Conservation (phyloP, 495 filamentous ascomycete species). For the Sordaria brevicollis region DNA sequence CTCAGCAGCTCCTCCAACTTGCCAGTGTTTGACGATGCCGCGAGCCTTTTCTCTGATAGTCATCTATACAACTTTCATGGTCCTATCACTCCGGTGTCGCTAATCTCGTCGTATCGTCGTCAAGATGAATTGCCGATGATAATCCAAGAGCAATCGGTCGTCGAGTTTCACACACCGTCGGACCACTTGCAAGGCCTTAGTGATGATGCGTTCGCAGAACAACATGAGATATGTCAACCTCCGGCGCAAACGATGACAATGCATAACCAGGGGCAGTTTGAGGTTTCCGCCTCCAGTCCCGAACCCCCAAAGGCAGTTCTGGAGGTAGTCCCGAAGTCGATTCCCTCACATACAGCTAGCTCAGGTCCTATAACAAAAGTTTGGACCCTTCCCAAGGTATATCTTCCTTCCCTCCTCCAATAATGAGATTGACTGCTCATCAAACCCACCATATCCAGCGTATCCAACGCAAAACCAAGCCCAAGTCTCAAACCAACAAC, state of each 20-base stretch:
- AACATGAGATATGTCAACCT: neutral
- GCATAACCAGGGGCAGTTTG: neutral
- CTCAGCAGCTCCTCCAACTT: neutral
- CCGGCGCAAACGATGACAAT: neutral
- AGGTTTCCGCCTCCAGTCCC: too few species aligned
- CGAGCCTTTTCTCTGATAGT: neutral
- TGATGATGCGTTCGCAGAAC: neutral
- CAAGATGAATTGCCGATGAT: neutral
- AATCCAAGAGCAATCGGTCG: neutral
- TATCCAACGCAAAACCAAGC: constrained; percentile 10
- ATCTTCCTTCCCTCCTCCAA: neutral
- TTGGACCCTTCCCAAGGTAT: constrained; percentile 12
- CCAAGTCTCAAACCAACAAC: constrained; percentile 1
- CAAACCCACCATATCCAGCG: neutral
- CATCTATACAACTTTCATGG: neutral
- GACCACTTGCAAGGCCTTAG: neutral
- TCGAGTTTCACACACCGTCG: neutral
- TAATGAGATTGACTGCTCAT: neutral
- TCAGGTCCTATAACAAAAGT: constrained; percentile 3
- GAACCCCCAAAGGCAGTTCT: neutral
- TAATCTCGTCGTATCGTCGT: neutral
- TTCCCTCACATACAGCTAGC: neutral
- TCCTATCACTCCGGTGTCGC: neutral
- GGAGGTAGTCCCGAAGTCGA: neutral
- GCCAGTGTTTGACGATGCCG: neutral